phyloP scores from a whole-genome alignment of 2,329 filamentous ascomycete species.

The Aspergillus caelatus region DNA sequence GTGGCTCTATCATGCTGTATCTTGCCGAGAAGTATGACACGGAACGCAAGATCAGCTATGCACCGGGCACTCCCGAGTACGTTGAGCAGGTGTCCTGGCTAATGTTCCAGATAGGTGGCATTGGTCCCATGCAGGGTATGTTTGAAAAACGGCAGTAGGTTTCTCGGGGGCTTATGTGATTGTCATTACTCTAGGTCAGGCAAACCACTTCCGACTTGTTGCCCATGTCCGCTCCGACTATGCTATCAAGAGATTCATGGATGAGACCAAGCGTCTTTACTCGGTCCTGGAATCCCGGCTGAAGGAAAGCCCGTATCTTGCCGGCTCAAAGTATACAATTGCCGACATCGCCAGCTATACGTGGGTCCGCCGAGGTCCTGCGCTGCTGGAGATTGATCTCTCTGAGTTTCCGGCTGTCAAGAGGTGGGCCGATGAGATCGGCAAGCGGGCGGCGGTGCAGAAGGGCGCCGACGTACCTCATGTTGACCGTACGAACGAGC shows the following conservation, averaged over 20 bases:
- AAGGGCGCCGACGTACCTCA: constrained; percentile 16
- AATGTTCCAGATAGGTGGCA: constrained; percentile 48
- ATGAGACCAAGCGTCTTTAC: constrained; percentile 53
- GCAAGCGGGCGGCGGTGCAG: constrained; percentile 32
- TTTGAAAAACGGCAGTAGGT: too few relatives aligned
- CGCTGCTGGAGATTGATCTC: constrained; percentile 32
- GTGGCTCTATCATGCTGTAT: constrained; percentile 51
- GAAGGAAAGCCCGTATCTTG: constrained; percentile 45
- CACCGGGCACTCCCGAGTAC: constrained; percentile 45
- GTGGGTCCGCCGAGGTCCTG: constrained; percentile 41
- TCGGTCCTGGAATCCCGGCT: constrained; percentile 50
- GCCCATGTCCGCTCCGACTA: constrained; percentile 48
- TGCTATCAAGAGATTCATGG: constrained; percentile 51
- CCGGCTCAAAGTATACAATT: constrained; percentile 51
- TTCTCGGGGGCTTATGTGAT: not conserved
- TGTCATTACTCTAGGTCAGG: constrained; percentile 39
- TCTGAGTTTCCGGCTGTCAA: constrained; percentile 35
- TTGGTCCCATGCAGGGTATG: constrained; percentile 45
- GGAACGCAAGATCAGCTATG: constrained; percentile 47
- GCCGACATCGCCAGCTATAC: constrained; percentile 51
- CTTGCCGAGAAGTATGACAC: constrained; percentile 49
- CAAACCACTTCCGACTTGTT: constrained; percentile 52
- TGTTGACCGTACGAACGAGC: too few relatives aligned
- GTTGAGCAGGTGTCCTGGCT: constrained; percentile 51
- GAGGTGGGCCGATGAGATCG: constrained; percentile 35